Conservation (phyloP, 129 eudicot species). For the Tagetes erecta region DNA sequence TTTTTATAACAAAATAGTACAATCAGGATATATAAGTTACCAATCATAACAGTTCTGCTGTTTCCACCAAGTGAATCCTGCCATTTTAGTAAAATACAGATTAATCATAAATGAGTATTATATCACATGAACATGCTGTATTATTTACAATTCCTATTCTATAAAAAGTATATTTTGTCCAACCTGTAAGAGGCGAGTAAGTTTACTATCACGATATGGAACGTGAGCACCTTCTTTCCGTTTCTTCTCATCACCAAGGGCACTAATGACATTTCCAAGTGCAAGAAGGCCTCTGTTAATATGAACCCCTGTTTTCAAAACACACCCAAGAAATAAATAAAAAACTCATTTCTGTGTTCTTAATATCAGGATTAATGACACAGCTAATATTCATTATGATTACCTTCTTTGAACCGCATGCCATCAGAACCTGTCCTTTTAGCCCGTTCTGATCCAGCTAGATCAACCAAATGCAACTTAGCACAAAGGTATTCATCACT, state of each 20-base stretch:
- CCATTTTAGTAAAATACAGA: slow-evolving; percentile 21
- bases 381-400: background rate
- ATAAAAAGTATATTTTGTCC: background rate
- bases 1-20: background rate
- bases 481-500: slow-evolving; percentile 93
- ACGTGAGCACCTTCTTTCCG: slow-evolving; percentile 97
- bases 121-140: background rate
- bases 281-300: slow-evolving; percentile 98
- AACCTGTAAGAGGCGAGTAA: slow-evolving; percentile 97
- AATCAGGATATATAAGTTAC: slow-evolving; percentile 39
- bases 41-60: slow-evolving; percentile 99
- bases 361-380: background rate
- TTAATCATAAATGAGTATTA: slow-evolving; percentile 3
- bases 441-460: slow-evolving; percentile 99
- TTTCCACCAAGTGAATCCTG: slow-evolving; percentile 99
- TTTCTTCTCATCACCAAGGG: slow-evolving; percentile 98
- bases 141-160: background rate
- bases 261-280: slow-evolving; percentile 97
- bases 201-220: slow-evolving; percentile 97
- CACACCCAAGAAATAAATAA: background rate
- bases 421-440: slow-evolving; percentile 99
- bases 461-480: slow-evolving; percentile 96
- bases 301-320: slow-evolving; percentile 74
- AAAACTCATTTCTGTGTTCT: background rate
- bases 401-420: slow-evolving; percentile 98